phyloP scores from a whole-genome alignment of 805 yeast genomes.

The Candida gorgasii region DNA sequence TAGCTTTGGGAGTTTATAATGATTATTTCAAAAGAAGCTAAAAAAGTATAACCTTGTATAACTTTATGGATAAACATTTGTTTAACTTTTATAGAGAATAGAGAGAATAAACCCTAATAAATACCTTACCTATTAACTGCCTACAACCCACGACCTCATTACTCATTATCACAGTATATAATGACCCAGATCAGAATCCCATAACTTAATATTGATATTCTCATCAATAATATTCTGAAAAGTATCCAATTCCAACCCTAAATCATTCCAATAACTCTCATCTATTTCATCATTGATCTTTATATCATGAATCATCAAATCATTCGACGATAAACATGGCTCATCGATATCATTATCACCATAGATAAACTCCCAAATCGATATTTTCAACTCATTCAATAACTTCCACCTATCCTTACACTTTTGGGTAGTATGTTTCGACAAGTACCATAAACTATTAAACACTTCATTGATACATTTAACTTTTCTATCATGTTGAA shows the following conservation, averaged over 20 bases:
- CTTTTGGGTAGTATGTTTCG: slow-evolving; percentile 23
- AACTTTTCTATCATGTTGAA: slow-evolving; percentile 14
- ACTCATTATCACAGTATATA: too few species aligned
- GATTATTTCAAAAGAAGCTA: slow-evolving; percentile 10
- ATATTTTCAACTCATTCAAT: slow-evolving; percentile 19
- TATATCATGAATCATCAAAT: neutral
- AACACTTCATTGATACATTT: slow-evolving; percentile 16
- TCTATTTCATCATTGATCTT: slow-evolving; percentile 5
- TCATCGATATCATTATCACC: neutral
- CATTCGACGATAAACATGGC: neutral
- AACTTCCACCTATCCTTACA: slow-evolving; percentile 27
- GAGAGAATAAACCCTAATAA: neutral
- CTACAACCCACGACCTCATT: too few species aligned
- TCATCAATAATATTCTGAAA: slow-evolving; percentile 11
- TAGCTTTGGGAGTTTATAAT: slow-evolving; percentile 21
- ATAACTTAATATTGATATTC: slow-evolving; percentile 10
- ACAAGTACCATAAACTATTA: slow-evolving; percentile 20
- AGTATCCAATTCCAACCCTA: slow-evolving; percentile 9
- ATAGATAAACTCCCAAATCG: slow-evolving; percentile 22
- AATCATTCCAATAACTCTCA: slow-evolving; percentile 2
- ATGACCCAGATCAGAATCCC: slow-evolving; percentile 11
- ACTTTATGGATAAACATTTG: too few species aligned
- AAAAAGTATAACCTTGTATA: too few species aligned
- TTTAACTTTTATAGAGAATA: too few species aligned
- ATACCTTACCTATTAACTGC: neutral